phyloP scores from a whole-genome alignment of 2,329 filamentous ascomycete species.

The Diaporthe caulivora region DNA sequence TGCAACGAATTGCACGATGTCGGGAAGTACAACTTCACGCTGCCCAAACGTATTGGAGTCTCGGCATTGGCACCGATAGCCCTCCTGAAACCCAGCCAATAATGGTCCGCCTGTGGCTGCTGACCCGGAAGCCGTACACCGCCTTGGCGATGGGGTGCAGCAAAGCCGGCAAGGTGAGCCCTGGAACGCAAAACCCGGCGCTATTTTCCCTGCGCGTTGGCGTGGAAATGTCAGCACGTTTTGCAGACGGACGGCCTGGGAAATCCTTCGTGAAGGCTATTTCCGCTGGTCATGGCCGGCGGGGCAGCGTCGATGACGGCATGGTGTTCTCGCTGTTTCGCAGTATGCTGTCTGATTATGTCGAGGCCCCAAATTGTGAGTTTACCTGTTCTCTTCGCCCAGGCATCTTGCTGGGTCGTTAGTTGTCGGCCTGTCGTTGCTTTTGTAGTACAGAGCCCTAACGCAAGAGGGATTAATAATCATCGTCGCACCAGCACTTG shows the following conservation, averaged over 20 bases:
- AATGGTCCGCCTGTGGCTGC: neutral
- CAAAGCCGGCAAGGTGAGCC: no score
- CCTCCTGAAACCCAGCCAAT: neutral
- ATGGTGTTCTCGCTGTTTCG: no score
- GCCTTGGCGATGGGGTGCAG: constrained; percentile 24
- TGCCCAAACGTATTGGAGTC: neutral
- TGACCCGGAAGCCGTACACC: neutral
- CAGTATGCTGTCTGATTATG: neutral
- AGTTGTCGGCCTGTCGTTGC: neutral
- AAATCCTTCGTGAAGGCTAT: neutral
- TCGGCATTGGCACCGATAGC: neutral
- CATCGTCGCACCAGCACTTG: neutral
- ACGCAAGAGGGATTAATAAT: neutral
- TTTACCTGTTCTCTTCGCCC: neutral
- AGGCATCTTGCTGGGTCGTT: neutral
- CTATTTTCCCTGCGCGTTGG: no score
- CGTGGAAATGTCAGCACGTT: no score
- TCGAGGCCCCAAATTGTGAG: neutral
- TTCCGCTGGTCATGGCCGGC: neutral
- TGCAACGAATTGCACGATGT: neutral
- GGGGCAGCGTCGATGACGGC: neutral
- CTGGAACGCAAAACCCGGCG: no score
- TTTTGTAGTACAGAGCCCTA: neutral
- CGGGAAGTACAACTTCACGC: neutral
- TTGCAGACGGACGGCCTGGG: no score